These are phyloP conservation scores for Penicillium sclerotiorum DNA, from an alignment of 2,329 filamentous ascomycete species.

Conservation along the genomic window DNA sequence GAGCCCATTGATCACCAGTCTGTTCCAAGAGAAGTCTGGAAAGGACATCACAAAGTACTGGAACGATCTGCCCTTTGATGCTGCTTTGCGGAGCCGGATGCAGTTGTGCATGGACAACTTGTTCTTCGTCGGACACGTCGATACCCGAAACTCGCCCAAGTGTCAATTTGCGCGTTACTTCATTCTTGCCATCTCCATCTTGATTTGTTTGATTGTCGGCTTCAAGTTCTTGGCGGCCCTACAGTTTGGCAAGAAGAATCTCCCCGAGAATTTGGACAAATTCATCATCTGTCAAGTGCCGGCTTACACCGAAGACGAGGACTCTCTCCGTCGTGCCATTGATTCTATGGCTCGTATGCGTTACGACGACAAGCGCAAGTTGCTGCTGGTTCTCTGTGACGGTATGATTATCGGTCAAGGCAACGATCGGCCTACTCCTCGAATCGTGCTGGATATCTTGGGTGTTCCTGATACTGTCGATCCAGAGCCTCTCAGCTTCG, in stretches of 20 bases:
- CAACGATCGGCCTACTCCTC: constrained; percentile 94
- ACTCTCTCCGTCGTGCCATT: constrained; percentile 93
- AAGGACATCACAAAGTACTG: constrained; percentile 82
- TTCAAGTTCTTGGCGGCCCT: constrained; percentile 98
- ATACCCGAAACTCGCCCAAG: constrained; percentile 81
- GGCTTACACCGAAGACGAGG: constrained; percentile 97
- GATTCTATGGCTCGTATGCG: constrained; percentile 94
- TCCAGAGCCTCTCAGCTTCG: constrained; percentile 93
- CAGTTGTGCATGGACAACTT: constrained; percentile 85
- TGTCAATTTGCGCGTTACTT: constrained; percentile 92
- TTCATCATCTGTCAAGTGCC: constrained; percentile 98
- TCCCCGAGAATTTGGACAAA: constrained; percentile 96
- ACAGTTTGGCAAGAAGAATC: constrained; percentile 87
- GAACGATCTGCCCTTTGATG: constrained; percentile 66
- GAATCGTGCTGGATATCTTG: constrained; percentile 96
- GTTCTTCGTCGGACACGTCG: constrained; percentile 89
- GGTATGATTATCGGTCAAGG: constrained; percentile 95
- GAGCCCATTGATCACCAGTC: constrained; percentile 68
- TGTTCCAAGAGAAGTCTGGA: constrained; percentile 78
- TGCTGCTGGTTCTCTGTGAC: constrained; percentile 95
- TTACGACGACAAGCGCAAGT: constrained; percentile 94
- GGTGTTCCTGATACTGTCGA: constrained; percentile 93
- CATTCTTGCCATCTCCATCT: constrained; percentile 77
- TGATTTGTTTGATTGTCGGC: constrained; percentile 78
- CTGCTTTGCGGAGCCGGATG: constrained; percentile 66